Conservation (phyloP, 768 basidiomycete genomes). For the Xerocomellus amylosporus region DNA sequence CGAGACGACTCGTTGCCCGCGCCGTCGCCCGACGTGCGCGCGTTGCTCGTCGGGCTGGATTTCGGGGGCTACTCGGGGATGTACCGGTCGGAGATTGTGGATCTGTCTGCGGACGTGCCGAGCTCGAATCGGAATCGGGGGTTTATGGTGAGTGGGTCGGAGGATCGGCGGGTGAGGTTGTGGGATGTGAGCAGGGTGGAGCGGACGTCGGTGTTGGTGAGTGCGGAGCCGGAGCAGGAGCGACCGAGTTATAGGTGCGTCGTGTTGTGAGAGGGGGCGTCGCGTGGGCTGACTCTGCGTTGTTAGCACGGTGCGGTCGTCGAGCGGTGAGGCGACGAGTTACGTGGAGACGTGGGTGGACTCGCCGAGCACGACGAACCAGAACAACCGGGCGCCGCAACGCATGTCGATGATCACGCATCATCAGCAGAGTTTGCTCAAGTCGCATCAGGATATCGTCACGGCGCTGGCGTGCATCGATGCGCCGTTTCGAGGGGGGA, state of each 20-base stretch:
- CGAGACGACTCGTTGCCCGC: slow-evolving; percentile 37
- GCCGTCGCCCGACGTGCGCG: slow-evolving; percentile 66
- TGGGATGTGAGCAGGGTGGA: slow-evolving; percentile 82
- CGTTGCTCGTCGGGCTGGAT: slow-evolving; percentile 68
- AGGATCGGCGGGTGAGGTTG: slow-evolving; percentile 81
- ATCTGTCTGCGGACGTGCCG: slow-evolving; percentile 39
- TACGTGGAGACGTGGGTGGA: slow-evolving; percentile 65
- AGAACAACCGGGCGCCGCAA: slow-evolving; percentile 67
- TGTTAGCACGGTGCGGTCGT: slow-evolving; percentile 30
- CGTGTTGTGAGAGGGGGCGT: background rate
- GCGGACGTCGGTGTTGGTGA: slow-evolving; percentile 76
- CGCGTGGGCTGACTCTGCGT: background rate
- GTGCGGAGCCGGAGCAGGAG: slow-evolving; percentile 71
- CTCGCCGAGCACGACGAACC: slow-evolving; percentile 40
- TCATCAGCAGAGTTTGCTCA: slow-evolving; percentile 80
- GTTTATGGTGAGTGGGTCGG: slow-evolving; percentile 85
- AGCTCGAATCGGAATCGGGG: slow-evolving; percentile 50
- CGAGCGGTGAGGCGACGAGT: slow-evolving; percentile 46
- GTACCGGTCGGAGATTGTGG: slow-evolving; percentile 51
- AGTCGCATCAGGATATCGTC: slow-evolving; percentile 87
- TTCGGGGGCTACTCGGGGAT: slow-evolving; percentile 67
- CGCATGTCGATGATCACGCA: slow-evolving; percentile 75
- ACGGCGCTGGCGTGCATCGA: slow-evolving; percentile 85
- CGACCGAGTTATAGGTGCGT: slow-evolving; percentile 73
- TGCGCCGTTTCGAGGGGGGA: slow-evolving; percentile 87